phyloP scores from a whole-genome alignment of 108 stramenopile genomes.

The Discostella stelligeroides region DNA sequence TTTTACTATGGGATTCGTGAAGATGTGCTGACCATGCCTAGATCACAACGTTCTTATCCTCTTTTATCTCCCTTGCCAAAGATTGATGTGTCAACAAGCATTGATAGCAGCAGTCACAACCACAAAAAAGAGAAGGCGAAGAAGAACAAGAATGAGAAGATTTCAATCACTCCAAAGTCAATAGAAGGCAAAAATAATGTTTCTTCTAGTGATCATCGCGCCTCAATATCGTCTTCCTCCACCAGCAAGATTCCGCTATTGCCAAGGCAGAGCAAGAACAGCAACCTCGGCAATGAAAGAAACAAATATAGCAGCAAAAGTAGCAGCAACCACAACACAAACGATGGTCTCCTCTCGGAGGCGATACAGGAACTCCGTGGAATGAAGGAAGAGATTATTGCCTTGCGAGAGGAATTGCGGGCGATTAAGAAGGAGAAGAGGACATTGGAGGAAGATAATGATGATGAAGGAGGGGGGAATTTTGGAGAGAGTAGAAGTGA shows the following conservation, averaged over 20 bases:
- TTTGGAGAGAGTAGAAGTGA: not conserved
- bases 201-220: too few species aligned
- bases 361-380: conserved; percentile 63
- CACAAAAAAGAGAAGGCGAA: too few species aligned
- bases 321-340: not conserved
- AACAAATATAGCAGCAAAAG: too few species aligned
- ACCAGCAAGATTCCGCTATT: not conserved
- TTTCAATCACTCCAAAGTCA: too few species aligned
- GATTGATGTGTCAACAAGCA: too few species aligned
- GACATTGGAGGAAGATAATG: not conserved
- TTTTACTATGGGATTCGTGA: conserved; percentile 54
- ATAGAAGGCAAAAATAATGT: too few species aligned
- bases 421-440: conserved; percentile 47
- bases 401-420: conserved; percentile 70
- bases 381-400: conserved; percentile 75
- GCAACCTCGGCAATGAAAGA: not conserved
- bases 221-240: too few species aligned
- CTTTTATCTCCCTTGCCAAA: too few species aligned
- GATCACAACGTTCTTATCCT: too few species aligned
- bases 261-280: not conserved
- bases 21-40: conserved; percentile 15
- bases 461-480: not conserved
- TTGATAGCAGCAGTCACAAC: too few species aligned
- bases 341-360: conserved; percentile 37
- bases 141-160: too few species aligned